A percentile compares a stretch with the other conserved stretches of the same genome.
These are phyloP conservation scores for Akanthomyces dipterigenus DNA, from an alignment of 2,329 filamentous ascomycete genomes.

Conservation along the genomic window DNA sequence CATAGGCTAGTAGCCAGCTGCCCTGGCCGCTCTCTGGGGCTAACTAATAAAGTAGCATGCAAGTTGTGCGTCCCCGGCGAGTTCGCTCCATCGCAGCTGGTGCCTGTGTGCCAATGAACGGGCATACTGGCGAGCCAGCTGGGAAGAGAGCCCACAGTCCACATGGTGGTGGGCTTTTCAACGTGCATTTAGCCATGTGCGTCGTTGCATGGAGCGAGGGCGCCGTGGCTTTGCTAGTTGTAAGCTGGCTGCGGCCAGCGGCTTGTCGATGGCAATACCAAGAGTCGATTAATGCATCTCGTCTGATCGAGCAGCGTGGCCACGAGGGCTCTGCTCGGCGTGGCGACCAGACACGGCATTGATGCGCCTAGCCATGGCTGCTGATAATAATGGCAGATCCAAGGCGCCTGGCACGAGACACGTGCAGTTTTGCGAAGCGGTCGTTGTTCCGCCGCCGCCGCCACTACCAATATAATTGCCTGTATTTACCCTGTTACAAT, in stretches of 20 bases:
- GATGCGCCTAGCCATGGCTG: background rate
- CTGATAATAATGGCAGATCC: background rate
- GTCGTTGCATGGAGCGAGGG: background rate
- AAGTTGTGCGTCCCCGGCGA: background rate
- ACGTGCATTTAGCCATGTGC: too few relatives aligned
- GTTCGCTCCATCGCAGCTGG: background rate
- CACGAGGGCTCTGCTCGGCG: background rate
- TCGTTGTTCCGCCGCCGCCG: background rate
- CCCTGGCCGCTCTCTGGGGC: background rate
- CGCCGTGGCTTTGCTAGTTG: background rate
- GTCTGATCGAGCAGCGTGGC: background rate
- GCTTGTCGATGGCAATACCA: background rate
- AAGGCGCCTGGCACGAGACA: background rate
- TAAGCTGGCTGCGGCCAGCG: background rate
- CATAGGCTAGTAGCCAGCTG: background rate
- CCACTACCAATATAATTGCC: background rate
- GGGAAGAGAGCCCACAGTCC: background rate
- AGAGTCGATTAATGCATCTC: background rate
- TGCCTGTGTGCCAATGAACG: background rate
- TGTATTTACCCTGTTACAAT: background rate
- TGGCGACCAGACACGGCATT: background rate
- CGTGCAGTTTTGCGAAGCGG: background rate
- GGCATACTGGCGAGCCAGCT: background rate
- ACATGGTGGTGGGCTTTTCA: background rate
- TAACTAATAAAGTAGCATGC: background rate